Base-by-base conservation (phyloP, 2,329 filamentous ascomycete species). In the Claviceps capensis region DNA sequence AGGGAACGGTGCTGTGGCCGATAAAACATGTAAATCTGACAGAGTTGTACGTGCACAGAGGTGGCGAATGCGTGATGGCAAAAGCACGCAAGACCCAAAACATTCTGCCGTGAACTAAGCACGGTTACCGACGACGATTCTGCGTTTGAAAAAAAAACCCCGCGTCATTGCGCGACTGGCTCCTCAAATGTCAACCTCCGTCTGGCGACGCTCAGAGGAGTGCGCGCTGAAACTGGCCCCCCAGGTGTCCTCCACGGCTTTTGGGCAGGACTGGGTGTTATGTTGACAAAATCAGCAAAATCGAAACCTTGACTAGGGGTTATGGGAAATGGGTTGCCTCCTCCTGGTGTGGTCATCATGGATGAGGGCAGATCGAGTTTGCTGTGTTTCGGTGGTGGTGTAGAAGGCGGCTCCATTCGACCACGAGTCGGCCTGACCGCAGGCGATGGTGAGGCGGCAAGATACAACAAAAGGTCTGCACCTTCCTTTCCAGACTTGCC, bases 261-360 rank as follows among this genome's bases (percentile, higher is more conserved):
- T 70, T 96, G 93, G 26, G 88, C 93, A 19, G 93, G 93, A 63
- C 88, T 95, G 0, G 93, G 93, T 6, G 93, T 95, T 65, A 97
- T 91, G 69, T 97, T 96, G 64, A 97, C 85, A 69, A 95, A 98
- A 65, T 98, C 93, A 50, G 89, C 82, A 70, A 97, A 95, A 71
- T 97, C 94, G 68, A 97, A 94, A 47, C 68, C 71, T 63, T 90
- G 86, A 16, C 84, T 84, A 0, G 91, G 91, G 1, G 91, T 97
- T 56, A 80, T 82, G 49, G 85, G 81, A 61, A 82, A 80, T 47
- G 84, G 67, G 61, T 82, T 85, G 55, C 79, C 78, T 42, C 83
- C 84, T 50, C 83, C 82, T 1, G 87, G 87, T 11, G 88, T 93
- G n/a, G 81, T 85, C 86, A 93, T 91, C 79, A 91, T 88, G 26